Evolutionary conservation across 768 basidiomycete genomes (phyloP).

Genomic region (Suillus cothurnatus): DNA sequence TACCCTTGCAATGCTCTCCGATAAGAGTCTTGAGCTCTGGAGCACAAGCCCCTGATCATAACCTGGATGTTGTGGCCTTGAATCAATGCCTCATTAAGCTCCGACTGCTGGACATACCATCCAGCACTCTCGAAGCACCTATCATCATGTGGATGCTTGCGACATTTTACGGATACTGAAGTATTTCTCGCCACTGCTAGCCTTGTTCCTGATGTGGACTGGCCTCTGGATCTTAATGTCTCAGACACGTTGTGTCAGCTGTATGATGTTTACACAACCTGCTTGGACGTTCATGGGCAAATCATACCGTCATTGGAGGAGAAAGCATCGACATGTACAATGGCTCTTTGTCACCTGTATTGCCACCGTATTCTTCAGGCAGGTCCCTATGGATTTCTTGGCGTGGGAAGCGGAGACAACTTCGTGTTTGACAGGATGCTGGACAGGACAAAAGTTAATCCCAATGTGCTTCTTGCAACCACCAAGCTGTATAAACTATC

Average conservation of each 20-base stretch:
- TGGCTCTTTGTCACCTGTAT: neutral
- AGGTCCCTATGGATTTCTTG: neutral
- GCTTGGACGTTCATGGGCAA: neutral
- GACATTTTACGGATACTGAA: slow-evolving; percentile 20
- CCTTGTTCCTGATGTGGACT: neutral
- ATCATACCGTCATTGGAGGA: neutral
- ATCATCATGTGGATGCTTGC: neutral
- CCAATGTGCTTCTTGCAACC: neutral
- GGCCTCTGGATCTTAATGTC: neutral
- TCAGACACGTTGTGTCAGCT: no score
- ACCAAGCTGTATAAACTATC: neutral
- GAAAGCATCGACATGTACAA: neutral
- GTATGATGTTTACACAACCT: neutral
- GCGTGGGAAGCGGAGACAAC: neutral
- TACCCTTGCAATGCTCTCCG: no score
- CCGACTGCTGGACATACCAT: neutral
- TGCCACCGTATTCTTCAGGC: neutral
- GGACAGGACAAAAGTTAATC: no score
- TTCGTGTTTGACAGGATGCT: no score
- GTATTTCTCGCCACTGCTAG: neutral
- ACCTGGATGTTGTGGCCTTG: neutral
- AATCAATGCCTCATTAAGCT: neutral
- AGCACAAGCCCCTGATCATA: neutral
- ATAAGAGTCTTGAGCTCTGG: neutral
- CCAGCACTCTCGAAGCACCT: neutral